A percentile compares a stretch with the other conserved stretches of the same genome.
Conservation (phyloP, 805 yeast species). For the Geotrichum ghanense region DNA sequence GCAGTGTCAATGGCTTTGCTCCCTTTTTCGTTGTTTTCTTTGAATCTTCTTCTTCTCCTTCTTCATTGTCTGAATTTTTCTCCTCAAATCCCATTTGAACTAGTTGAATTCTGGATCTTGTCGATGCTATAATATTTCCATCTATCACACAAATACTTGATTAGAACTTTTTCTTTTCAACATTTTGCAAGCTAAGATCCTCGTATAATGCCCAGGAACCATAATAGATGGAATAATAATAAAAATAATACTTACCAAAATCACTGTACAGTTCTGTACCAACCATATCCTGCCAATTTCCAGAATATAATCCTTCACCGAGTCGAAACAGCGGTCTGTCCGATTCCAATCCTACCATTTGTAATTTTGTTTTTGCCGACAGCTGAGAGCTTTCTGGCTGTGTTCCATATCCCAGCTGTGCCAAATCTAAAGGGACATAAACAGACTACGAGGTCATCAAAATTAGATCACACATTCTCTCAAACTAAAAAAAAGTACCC, state of each 20-base stretch:
- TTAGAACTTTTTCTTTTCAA: too few relatives aligned
- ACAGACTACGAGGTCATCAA: constrained; percentile 34
- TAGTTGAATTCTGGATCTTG: not conserved
- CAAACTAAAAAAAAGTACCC: not conserved
- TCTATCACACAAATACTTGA: not conserved
- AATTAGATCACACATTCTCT: not conserved
- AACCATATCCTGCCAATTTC: constrained; percentile 63
- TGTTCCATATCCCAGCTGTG: constrained; percentile 9
- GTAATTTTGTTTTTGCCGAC: constrained; percentile 35
- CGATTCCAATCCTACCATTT: constrained; percentile 44
- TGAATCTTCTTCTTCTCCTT: not conserved
- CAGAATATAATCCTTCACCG: constrained; percentile 53
- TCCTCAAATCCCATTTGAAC: not conserved
- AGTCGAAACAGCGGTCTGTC: constrained; percentile 45
- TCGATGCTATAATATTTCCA: not conserved
- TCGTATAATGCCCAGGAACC: too few relatives aligned
- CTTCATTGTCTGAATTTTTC: not conserved
- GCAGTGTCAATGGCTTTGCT: constrained; percentile 3
- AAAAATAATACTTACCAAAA: constrained; percentile 6
- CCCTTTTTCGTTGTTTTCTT: constrained; percentile 3
- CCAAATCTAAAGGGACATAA: constrained; percentile 41
- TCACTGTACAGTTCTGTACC: constrained; percentile 58
- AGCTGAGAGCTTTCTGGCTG: constrained; percentile 11
- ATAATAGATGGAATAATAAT: too few relatives aligned
- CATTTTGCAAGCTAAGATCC: too few relatives aligned